Base-by-base conservation (phyloP, 1,284 basidiomycete genomes). In the Peniophora sp. region DNA sequence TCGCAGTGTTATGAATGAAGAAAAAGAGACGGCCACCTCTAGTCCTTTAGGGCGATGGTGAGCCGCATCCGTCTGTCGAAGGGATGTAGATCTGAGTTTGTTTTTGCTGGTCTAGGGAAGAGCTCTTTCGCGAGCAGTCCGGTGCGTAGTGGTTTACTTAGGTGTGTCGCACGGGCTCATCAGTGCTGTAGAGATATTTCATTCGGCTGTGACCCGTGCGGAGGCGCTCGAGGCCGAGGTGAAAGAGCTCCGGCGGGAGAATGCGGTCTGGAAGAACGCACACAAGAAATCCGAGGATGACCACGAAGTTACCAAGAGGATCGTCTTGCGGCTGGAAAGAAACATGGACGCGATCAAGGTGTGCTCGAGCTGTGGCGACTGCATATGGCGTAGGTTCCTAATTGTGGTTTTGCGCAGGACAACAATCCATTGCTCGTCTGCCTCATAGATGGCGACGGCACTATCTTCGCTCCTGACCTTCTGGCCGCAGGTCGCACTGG, bases 401-500 rank as follows among this genome's bases (percentile, higher is more conserved):
- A 50, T 19, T 10, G 22, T 27, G 14, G 19, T 11, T n/a, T 24
- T 14, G 46, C 48, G 2, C 43, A 71, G 69, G 68, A 69, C 35
- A 66, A 69, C 50, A 72, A 73, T 45, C 67, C 69, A 3, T 60
- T 74, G 20, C 55, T 70, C 16, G 52, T 70, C 24, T 71, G 70
- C 51, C 62, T 75, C 47, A 69, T 76, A 36, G 74, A 76, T 55
- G 74, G 74, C 11, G 72, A 76, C 53, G 74, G 73, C n/a, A 70
- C 70, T 54, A 71, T 77, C 43, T 76, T 76, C 56, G 59, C 67
- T 24, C 59, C 69, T 27, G 64, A 70, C 14, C 61, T 75, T 36
- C 62, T 77, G 20, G 53, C 53, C 17, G 61, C 62, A 48, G 75
- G 75, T 17, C 63, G 65, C 38, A 58, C 57, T 10, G 73, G 73